phyloP scores from a whole-genome alignment of 495 filamentous ascomycete species.

The Penicillium crystallinum region DNA sequence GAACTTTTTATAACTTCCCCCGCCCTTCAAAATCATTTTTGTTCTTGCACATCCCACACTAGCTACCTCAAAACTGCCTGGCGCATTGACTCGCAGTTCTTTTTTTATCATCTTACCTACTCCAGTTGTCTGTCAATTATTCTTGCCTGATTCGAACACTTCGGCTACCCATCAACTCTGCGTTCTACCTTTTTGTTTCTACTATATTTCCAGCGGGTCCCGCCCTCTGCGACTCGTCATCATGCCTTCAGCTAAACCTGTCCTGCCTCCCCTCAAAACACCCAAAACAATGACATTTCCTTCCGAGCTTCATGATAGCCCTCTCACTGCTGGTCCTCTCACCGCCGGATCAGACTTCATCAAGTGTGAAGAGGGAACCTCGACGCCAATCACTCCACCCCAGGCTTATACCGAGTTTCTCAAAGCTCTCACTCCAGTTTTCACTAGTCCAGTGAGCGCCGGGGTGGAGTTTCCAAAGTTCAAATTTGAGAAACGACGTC shows the following conservation, averaged over 20 bases:
- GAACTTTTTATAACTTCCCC: no score
- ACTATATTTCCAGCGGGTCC: no score
- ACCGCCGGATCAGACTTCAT: constrained; percentile 25
- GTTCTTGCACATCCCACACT: no score
- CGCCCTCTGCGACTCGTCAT: no score
- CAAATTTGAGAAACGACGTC: constrained; percentile 30
- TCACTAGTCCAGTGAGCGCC: constrained; percentile 40
- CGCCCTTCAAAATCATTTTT: no score
- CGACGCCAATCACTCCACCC: constrained; percentile 91
- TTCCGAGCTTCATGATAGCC: not conserved
- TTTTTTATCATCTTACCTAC: no score
- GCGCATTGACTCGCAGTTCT: no score
- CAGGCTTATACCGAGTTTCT: constrained; percentile 89
- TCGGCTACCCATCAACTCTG: no score
- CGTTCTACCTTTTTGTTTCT: no score
- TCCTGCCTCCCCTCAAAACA: not conserved
- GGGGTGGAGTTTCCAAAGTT: constrained; percentile 30
- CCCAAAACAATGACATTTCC: not conserved
- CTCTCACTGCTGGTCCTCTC: not conserved
- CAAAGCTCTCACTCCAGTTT: constrained; percentile 66
- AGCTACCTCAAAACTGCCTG: no score
- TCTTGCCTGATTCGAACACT: no score
- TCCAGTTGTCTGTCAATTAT: no score
- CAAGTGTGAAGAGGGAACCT: constrained; percentile 49
- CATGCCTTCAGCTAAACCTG: not conserved